Evolutionary conservation across 2,329 filamentous ascomycete genomes (phyloP).

Genomic region (Fusarium luffae): DNA sequence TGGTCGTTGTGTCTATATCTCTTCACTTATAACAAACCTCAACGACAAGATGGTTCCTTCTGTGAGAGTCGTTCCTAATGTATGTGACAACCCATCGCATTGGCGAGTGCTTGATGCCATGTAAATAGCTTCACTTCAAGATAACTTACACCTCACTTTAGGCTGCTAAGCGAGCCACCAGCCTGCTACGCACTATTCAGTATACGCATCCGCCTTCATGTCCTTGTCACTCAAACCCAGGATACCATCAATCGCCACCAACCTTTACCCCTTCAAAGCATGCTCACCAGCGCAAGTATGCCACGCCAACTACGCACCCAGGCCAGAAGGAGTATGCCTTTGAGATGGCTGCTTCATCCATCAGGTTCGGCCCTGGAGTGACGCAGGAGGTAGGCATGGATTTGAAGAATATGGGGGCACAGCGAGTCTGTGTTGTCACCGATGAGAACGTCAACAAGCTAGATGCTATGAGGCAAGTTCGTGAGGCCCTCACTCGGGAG

Average conservation of each 20-base stretch:
- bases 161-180: conserved; percentile 73
- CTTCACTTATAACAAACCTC: conserved; percentile 1
- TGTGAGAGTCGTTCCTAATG: conserved; percentile 51
- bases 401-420: conserved; percentile 87
- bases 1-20: neutral
- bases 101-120: neutral
- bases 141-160: conserved; percentile 43
- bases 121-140: neutral
- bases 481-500: conserved; percentile 81
- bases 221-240: conserved; percentile 92
- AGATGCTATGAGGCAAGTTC: conserved; percentile 88
- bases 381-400: conserved; percentile 99
- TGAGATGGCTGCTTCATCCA: conserved; percentile 96
- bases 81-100: conserved; percentile 35
- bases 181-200: conserved; percentile 87
- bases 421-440: conserved; percentile 91
- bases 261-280: conserved; percentile 63
- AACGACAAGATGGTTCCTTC: conserved; percentile 44
- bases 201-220: conserved; percentile 88
- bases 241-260: conserved; percentile 74
- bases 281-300: conserved; percentile 63
- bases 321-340: conserved; percentile 95
- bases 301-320: conserved; percentile 73
- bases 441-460: conserved; percentile 84
- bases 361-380: conserved; percentile 91